phyloP scores from a whole-genome alignment of 2,329 filamentous ascomycete species.

The Beauveria asiatica region DNA sequence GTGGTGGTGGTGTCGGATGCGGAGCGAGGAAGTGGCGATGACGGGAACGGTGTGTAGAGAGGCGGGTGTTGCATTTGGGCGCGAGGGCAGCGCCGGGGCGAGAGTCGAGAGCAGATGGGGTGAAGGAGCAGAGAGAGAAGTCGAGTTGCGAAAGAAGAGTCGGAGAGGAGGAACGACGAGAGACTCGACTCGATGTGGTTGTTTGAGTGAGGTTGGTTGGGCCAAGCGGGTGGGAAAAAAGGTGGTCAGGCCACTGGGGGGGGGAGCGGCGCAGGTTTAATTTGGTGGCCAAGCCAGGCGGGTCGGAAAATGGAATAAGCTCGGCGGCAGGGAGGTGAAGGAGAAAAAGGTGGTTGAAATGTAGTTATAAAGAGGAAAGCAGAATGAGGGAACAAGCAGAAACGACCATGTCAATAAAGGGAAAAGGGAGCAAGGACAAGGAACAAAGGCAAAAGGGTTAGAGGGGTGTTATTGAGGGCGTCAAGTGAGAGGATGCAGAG shows the following conservation, averaged over 20 bases:
- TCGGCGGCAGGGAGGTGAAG: not conserved
- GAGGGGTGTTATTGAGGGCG: not conserved
- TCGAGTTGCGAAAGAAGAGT: not conserved
- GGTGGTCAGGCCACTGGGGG: no score
- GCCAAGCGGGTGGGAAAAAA: no score
- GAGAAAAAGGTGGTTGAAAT: no score
- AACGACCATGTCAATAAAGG: not conserved
- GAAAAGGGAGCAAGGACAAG: not conserved
- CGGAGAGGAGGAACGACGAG: not conserved
- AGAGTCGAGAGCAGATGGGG: no score
- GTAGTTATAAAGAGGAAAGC: not conserved
- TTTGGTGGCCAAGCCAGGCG: no score
- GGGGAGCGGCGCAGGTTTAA: no score
- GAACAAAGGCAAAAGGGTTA: not conserved
- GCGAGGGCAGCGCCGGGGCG: no score
- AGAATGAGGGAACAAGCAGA: not conserved
- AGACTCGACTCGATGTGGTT: not conserved
- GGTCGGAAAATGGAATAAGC: no score
- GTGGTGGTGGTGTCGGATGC: not conserved
- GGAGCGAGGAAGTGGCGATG: not conserved
- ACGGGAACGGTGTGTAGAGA: not conserved
- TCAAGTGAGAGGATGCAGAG: not conserved
- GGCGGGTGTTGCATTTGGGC: no score
- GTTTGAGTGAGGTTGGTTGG: not conserved
- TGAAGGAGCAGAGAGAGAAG: no score